Evolutionary conservation across 1,284 basidiomycete genomes (phyloP), one percentile per base, ranked within the genome.

Genomic region (Apiotrichum gamsii): DNA sequence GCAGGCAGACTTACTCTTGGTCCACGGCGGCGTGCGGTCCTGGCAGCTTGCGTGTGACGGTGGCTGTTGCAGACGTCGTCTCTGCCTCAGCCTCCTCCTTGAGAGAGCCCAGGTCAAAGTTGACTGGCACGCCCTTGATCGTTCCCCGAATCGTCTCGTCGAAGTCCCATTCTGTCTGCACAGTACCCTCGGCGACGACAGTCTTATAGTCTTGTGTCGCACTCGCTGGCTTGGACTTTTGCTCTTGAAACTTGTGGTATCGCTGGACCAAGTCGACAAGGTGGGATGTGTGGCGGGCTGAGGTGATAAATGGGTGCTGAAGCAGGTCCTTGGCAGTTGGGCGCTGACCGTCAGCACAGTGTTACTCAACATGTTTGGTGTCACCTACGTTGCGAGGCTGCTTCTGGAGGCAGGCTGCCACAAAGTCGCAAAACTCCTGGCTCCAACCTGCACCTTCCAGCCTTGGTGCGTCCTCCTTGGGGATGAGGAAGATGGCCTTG

Each of bases 401-500:
- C 74, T 98, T 98, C 45, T 90, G 93, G 54, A 99, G 74, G 72
- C 95, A 99, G 43, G 82, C 78, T 18, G 81, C 76, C 28, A 98
- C 83, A 64, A 99, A 98, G 60, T 96, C 90, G 63, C 90, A 90
- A 77, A 98, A 97, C 0, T 83, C 81, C 6, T 79, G 65, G 15
- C 84, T 85, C 68, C 93, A 96, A 4, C 30, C 18, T 0, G 42
- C n/a, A 3, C 60, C 61, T 32, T 69, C 61, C 33, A 99, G 76
- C 4, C 82, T 79, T 0, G 95, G 95, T 5, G 95, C 85, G 58
- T 91, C 90, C 34, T 83, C 81, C 59, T 84, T 84, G 10, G 93
- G 86, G 49, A 98, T 96, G 54, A 96, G 78, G 62, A 91, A 85
- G 69, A 97, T 83, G 33, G 90, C 90, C 63, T 90, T 82, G 76